Base-by-base conservation (phyloP, 2,329 filamentous ascomycete species). In the Aspergillus udagawae region DNA sequence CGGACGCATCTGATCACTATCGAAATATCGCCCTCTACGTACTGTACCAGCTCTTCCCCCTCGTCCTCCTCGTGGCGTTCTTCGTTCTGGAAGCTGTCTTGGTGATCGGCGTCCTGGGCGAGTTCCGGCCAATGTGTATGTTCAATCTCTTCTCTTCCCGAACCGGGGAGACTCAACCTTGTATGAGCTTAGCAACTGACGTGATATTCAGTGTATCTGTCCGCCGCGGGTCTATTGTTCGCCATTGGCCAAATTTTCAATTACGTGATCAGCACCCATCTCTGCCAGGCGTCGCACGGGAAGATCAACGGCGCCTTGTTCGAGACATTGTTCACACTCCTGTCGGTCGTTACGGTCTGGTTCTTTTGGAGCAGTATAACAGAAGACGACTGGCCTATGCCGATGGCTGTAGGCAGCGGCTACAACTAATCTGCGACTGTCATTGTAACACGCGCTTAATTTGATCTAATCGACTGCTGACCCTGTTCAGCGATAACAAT, bases 281-380 rank as follows among this genome's bases (percentile, higher is more conserved):
- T 99, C 60, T 99, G 94, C 80, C 82, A 87, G 23, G 91, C 91
- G 48, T 90, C 92, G 0, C 71, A 80, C 45, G 91, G 92, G 63
- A 92, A 90, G 73, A 95, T 99, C 70, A 93, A 99, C 70, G 94
- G 94, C 51, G 86, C 93, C 5, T 77, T 99, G 0, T 99, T 99
- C 74, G 85, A 97, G 74, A 96, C 92, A 0, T 79, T 97, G 6
- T 97, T 99, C 78, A 97, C 92, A 0, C 80, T 97, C 0, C 78
- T 93, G 12, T 83, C 92, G 0, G 91, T 99, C 4, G 82, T 91
- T 20, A 86, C 86, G 76, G 78, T 97, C 63, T 99, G 94, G 92
- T 75, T 90, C 56, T 99, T 99, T 81, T 99, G 94, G 94, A 96
- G 92, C 49, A 97, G 92, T 78, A 99, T 99, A 68, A 99, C 94